Evolutionary conservation across 2,329 filamentous ascomycete genomes (phyloP).

Genomic region (Cladophialophora psammophila): DNA sequence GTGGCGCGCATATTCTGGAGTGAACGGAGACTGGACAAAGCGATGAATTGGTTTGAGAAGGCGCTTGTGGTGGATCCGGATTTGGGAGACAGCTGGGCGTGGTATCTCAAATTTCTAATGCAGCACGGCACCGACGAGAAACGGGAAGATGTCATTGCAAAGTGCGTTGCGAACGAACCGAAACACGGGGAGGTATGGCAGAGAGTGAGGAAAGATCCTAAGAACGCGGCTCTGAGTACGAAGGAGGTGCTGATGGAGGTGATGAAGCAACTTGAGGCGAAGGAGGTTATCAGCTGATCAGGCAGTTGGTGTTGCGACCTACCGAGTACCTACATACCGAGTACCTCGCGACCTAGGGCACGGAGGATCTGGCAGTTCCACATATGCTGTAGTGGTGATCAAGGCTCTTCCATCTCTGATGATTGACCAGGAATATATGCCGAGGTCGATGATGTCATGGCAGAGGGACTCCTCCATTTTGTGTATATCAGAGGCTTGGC

Average conservation of each 20-base stretch:
- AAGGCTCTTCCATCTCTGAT: not conserved
- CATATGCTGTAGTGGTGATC: not conserved
- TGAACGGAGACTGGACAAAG: constrained; percentile 90
- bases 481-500: not conserved
- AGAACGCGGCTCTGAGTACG: constrained; percentile 74
- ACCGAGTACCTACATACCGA: too few relatives aligned
- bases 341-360: too few relatives aligned
- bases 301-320: not conserved
- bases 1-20: constrained; percentile 96
- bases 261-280: constrained; percentile 61
- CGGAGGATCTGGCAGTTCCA: too few relatives aligned
- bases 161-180: constrained; percentile 84
- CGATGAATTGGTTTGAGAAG: constrained; percentile 97
- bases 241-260: constrained; percentile 87
- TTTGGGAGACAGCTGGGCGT: constrained; percentile 92
- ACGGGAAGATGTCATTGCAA: constrained; percentile 79
- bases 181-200: constrained; percentile 95
- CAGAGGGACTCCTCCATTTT: not conserved
- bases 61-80: constrained; percentile 88
- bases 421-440: not conserved
- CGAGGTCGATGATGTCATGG: not conserved
- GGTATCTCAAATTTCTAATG: constrained; percentile 92
- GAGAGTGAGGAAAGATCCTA: constrained; percentile 80
- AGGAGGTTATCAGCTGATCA: constrained; percentile 20
- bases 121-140: constrained; percentile 97